These are phyloP conservation scores for Coemansia sp. DNA, from an alignment of 192 early-diverging fungal genomes.

Conservation along the genomic window DNA sequence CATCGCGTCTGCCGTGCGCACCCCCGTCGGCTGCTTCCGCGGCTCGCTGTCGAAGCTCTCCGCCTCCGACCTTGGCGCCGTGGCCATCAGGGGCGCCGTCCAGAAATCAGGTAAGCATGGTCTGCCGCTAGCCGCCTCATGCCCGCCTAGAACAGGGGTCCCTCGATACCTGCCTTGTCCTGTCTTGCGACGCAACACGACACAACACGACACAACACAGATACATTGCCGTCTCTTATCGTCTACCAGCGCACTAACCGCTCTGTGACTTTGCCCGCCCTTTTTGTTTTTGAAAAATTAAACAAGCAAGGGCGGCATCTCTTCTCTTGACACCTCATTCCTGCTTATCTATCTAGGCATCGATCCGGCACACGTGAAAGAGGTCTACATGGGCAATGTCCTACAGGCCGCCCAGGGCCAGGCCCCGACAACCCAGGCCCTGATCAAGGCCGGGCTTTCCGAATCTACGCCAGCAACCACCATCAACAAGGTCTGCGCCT, in stretches of 20 bases:
- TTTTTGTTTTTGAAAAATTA: too few relatives aligned
- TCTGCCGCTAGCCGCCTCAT: too few relatives aligned
- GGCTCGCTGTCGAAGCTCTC: conserved; percentile 80
- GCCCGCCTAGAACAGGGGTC: too few relatives aligned
- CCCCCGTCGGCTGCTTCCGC: conserved; percentile 89
- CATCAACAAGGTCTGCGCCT: conserved; percentile 98
- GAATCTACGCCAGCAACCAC: conserved; percentile 88
- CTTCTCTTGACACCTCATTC: neutral
- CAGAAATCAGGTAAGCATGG: conserved; percentile 68
- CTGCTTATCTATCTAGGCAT: conserved; percentile 50
- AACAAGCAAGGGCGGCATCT: too few relatives aligned
- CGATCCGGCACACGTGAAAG: conserved; percentile 79
- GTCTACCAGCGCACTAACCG: too few relatives aligned
- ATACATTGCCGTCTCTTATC: too few relatives aligned
- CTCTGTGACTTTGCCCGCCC: too few relatives aligned
- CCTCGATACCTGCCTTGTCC: too few relatives aligned
- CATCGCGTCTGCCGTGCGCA: conserved; percentile 66
- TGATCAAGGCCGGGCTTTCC: conserved; percentile 72
- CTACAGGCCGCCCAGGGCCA: conserved; percentile 86
- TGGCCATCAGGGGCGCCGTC: conserved; percentile 81
- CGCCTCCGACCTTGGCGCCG: conserved; percentile 81
- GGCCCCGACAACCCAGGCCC: conserved; percentile 90
- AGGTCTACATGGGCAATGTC: conserved; percentile 96
- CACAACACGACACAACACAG: too few relatives aligned
- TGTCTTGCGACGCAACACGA: too few relatives aligned